Conservation (phyloP, 2,329 filamentous ascomycete species). For the Xylariomycetidae sp. region DNA sequence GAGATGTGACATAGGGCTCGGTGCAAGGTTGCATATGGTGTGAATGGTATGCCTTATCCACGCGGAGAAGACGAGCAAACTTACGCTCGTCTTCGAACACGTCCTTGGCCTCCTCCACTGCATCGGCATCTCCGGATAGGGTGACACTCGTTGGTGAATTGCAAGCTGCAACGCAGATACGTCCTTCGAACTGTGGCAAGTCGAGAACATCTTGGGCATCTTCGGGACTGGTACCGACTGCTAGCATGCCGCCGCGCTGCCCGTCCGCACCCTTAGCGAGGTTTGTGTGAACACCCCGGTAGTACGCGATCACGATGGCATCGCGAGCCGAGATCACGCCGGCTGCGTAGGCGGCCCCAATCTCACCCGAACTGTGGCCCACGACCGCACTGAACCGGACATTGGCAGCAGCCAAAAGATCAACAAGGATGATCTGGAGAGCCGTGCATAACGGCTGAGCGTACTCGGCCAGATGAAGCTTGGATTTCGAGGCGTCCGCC, state of each 20-base stretch:
- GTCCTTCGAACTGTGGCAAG: constrained; percentile 14
- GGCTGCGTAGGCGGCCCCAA: constrained; percentile 36
- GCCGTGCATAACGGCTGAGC: constrained; percentile 35
- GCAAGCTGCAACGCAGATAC: constrained; percentile 19
- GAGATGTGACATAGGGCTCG: constrained; percentile 1
- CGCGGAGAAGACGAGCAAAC: background rate
- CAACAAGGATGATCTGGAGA: constrained; percentile 34
- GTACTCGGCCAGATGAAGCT: constrained; percentile 18
- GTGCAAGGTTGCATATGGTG: constrained; percentile 1
- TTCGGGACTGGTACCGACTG: constrained; percentile 28
- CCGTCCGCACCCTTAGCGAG: constrained; percentile 1
- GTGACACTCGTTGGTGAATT: constrained; percentile 26
- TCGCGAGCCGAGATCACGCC: constrained; percentile 28
- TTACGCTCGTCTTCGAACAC: constrained; percentile 11
- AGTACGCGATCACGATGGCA: constrained; percentile 27
- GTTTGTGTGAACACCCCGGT: constrained; percentile 7
- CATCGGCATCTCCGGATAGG: constrained; percentile 21
- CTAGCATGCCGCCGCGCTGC: constrained; percentile 33
- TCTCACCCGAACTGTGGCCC: constrained; percentile 41
- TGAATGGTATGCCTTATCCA: constrained; percentile 1
- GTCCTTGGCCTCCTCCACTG: constrained; percentile 8
- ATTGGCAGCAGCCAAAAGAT: constrained; percentile 30
- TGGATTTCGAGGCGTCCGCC: background rate
- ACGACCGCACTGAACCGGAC: constrained; percentile 31
- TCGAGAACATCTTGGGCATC: constrained; percentile 20